These are phyloP conservation scores for Saturnispora dispora DNA, from an alignment of 805 yeast species.

Conservation along the genomic window DNA sequence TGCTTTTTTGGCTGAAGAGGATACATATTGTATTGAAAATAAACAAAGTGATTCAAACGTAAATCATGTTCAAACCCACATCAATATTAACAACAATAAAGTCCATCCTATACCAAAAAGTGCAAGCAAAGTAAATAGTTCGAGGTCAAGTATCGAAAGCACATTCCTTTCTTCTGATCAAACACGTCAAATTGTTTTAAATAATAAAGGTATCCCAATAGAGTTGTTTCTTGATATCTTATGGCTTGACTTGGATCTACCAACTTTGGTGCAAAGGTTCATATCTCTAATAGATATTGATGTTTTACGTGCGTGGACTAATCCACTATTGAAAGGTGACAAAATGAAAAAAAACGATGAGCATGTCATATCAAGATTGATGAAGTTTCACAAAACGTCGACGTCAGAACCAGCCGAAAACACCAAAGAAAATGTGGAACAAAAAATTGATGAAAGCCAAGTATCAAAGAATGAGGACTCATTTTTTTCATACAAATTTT, in stretches of 20 bases:
- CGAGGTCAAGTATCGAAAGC: not conserved
- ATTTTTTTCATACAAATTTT: not conserved
- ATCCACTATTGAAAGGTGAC: not conserved
- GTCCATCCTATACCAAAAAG: not conserved
- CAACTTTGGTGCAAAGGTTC: not conserved
- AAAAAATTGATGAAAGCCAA: not conserved
- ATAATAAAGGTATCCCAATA: not conserved
- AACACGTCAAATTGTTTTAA: not conserved
- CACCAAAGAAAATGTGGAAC: not conserved
- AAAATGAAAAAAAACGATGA: not conserved
- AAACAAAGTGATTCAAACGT: not conserved
- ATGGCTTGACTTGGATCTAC: not conserved
- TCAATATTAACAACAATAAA: not conserved
- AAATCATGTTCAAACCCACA: not conserved
- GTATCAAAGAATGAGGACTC: not conserved
- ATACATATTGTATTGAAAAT: not conserved
- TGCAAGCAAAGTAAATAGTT: not conserved
- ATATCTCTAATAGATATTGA: conserved; percentile 6
- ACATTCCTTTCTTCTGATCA: not conserved
- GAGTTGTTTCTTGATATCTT: conserved; percentile 6
- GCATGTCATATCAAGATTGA: not conserved
- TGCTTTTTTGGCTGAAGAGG: not conserved
- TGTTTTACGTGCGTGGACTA: conserved; percentile 9
- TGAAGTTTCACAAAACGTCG: not conserved
- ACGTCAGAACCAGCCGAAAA: not conserved